Base-by-base conservation (phyloP, 2,329 filamentous ascomycete genomes). In the Aureobasidium sp. region DNA sequence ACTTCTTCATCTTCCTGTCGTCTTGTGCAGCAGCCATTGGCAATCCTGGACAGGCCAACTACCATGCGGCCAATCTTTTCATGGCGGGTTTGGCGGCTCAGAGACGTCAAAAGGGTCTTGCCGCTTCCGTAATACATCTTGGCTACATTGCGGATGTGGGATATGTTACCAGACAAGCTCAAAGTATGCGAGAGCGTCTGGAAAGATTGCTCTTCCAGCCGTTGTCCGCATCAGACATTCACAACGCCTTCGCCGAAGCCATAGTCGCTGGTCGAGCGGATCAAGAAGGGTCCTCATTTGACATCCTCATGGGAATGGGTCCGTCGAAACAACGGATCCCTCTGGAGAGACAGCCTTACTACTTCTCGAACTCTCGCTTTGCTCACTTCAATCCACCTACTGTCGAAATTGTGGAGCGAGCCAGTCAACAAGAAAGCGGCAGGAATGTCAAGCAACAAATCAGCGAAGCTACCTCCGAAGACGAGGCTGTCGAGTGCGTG, bases 41-140 rank as follows among this genome's bases (percentile, higher is more conserved):
- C 31, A 84, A 80, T 65, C 78, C 80, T 5, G 81, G 82, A 0
- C 84, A 86, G 63, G 78, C 82, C 14, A 84, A 84, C 69, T 86
- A 86, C 64, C 79, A 81, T 2, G 81, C 82, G 0, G 82, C 79
- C 6, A 83, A 69, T 49, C 14, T 41, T 6, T 68, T 66, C 57
- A 61, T 66, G 59, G 56, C 59, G 12, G 62, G 61, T 52, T 34
- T 69, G 29, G 73, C 72, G 3, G 72, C 73, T 29, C 70, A 79
- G 29, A 31, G 29, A 31, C 72, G 74, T 0, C 69, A 70, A 1
- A 71, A 70, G 31, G 79, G 79, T 1, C 69, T 80, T 6, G 71
- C 77, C 5, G 79, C 77, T 34, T 75, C 79, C 0, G 78, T 78
- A 0, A 74, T 87, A 2, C 78, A 86, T 65, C 72, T 86, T 25